phyloP scores from a whole-genome alignment of 2,329 filamentous ascomycete species.

The Monosporascus sp. region DNA sequence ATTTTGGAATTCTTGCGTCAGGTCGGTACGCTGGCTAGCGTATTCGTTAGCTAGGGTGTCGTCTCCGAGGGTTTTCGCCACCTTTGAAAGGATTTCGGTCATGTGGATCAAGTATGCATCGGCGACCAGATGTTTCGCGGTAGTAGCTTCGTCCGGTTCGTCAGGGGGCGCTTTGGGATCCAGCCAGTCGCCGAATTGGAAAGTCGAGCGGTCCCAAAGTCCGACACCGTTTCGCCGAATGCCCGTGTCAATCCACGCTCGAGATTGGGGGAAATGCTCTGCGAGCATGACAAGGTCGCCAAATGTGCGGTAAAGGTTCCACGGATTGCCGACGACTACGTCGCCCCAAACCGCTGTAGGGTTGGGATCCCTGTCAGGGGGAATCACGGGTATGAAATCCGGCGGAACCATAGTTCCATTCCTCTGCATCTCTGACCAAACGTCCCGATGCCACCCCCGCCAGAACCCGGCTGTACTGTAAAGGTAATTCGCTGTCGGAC shows the following conservation, averaged over 20 bases:
- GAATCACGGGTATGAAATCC: constrained; percentile 23
- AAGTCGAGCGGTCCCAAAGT: constrained; percentile 33
- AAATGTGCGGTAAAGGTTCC: constrained; percentile 33
- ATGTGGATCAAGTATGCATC: constrained; percentile 42
- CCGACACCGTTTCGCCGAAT: constrained; percentile 27
- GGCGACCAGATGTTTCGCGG: constrained; percentile 35
- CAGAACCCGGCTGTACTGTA: constrained; percentile 48
- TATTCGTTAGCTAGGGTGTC: constrained; percentile 20
- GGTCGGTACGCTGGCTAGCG: constrained; percentile 8
- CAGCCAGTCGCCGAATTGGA: constrained; percentile 43
- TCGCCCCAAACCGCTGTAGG: constrained; percentile 38
- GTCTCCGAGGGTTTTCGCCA: constrained; percentile 27
- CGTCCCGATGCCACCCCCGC: constrained; percentile 42
- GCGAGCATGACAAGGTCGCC: constrained; percentile 31
- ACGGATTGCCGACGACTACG: constrained; percentile 34
- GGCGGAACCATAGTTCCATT: constrained; percentile 17
- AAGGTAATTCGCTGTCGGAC: constrained; percentile 44
- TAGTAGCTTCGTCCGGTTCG: constrained; percentile 32
- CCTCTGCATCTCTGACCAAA: constrained; percentile 28
- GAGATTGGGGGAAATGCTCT: constrained; percentile 34
- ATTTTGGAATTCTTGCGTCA: constrained; percentile 23
- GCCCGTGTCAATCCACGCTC: constrained; percentile 33
- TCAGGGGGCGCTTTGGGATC: constrained; percentile 39
- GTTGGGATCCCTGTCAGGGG: constrained; percentile 12
- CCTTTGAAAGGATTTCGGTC: constrained; percentile 30